Percentiles rank a stretch among this genome's conserved stretches.
Evolutionary conservation across 768 basidiomycete species (phyloP).

Genomic region (Macrolepiota dolichaula): DNA sequence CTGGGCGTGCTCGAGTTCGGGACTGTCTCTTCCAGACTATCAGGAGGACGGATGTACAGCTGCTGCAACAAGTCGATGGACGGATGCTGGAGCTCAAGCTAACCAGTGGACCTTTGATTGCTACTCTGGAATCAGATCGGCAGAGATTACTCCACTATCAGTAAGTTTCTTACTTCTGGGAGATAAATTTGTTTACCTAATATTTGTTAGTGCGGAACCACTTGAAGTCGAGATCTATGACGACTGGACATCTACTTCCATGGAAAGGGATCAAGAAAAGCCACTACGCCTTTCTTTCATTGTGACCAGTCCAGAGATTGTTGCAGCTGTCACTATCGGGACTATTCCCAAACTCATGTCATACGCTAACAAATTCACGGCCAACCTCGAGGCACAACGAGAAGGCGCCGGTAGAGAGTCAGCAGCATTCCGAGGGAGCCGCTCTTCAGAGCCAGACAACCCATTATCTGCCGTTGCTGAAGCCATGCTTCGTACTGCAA

Average conservation of each 20-base stretch:
- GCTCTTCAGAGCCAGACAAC: slow-evolving; percentile 72
- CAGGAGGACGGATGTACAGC: slow-evolving; percentile 42
- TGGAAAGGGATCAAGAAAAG: slow-evolving; percentile 33
- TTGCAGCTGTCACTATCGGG: slow-evolving; percentile 64
- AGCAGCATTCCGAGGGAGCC: slow-evolving; percentile 68
- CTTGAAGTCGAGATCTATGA: slow-evolving; percentile 71
- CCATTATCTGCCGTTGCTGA: slow-evolving; percentile 84
- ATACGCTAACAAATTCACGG: slow-evolving; percentile 71
- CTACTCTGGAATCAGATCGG: slow-evolving; percentile 72
- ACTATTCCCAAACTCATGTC: slow-evolving; percentile 76
- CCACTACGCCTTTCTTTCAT: slow-evolving; percentile 73
- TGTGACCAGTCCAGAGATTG: slow-evolving; percentile 65
- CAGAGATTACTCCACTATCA: slow-evolving; percentile 72
- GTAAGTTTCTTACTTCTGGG: slow-evolving; percentile 36
- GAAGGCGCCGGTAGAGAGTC: slow-evolving; percentile 80
- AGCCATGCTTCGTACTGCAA: slow-evolving; percentile 76
- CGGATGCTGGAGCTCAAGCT: slow-evolving; percentile 72
- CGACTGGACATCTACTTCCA: slow-evolving; percentile 67
- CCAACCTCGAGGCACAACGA: slow-evolving; percentile 68
- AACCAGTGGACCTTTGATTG: slow-evolving; percentile 67
- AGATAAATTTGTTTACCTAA: background rate
- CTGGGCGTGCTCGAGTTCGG: slow-evolving; percentile 64
- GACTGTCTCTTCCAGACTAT: slow-evolving; percentile 75
- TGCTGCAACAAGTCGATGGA: slow-evolving; percentile 30
- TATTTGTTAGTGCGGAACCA: slow-evolving; percentile 64